Evolutionary conservation across 805 yeast genomes (phyloP).

Genomic region (Yamadazyma sp.): DNA sequence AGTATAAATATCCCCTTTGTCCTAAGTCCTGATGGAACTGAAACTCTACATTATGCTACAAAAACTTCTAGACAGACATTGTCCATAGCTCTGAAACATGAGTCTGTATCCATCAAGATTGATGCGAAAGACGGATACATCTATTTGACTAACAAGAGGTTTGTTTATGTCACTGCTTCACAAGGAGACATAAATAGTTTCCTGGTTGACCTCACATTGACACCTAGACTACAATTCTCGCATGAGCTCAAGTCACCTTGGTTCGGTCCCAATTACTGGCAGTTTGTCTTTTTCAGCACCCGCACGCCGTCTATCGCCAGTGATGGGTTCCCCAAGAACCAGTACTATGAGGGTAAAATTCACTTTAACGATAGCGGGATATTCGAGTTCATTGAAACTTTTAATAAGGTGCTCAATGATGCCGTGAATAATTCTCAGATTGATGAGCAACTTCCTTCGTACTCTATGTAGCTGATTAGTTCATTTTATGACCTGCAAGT

Average conservation of each 20-base stretch:
- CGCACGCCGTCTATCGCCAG: constrained; percentile 32
- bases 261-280: constrained; percentile 55
- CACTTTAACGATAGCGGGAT: constrained; percentile 51
- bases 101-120: constrained; percentile 23
- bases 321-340: constrained; percentile 40
- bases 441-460: constrained; percentile 48
- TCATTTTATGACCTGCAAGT: too few relatives aligned
- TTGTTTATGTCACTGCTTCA: constrained; percentile 38
- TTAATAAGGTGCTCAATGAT: constrained; percentile 35
- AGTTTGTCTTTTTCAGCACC: constrained; percentile 38
- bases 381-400: constrained; percentile 36
- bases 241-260: constrained; percentile 48
- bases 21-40: constrained; percentile 20
- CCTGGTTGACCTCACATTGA: constrained; percentile 30
- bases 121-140: constrained; percentile 38
- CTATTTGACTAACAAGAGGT: constrained; percentile 42
- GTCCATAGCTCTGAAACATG: constrained; percentile 21
- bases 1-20: constrained; percentile 18
- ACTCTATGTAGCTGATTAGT: too few relatives aligned
- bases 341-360: constrained; percentile 37
- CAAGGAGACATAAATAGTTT: constrained; percentile 47
- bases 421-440: constrained; percentile 36
- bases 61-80: constrained; percentile 30
- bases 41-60: constrained; percentile 15
- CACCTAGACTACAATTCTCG: constrained; percentile 31